Percentiles rank a stretch among this genome's conserved stretches.
These are phyloP conservation scores for Cladosporium austrohemisphaericum DNA, from an alignment of 2,329 filamentous ascomycete species.

Conservation along the genomic window DNA sequence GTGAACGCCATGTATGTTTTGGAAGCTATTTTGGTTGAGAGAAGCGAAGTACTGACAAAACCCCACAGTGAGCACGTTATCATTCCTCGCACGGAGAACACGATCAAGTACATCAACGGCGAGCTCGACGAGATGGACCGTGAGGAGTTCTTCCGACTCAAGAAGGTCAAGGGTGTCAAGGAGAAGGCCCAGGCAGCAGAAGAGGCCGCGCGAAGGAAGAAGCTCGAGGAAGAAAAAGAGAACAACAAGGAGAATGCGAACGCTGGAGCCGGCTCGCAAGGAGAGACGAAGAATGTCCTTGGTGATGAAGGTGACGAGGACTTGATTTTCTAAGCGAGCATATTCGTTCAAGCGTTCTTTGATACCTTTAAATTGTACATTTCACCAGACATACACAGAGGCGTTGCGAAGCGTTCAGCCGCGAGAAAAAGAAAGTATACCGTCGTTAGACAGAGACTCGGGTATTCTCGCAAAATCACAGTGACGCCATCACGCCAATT, in stretches of 20 bases:
- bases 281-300: conserved; percentile 30
- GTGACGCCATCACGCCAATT: neutral
- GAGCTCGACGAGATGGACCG: conserved; percentile 95
- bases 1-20: conserved; percentile 83
- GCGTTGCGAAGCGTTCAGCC: neutral
- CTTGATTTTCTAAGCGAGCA: conserved; percentile 28
- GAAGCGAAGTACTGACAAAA: conserved; percentile 20
- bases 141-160: conserved; percentile 96
- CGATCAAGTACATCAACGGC: conserved; percentile 99
- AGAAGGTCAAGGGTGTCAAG: conserved; percentile 80
- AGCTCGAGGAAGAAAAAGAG: conserved; percentile 20
- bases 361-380: conserved; percentile 1
- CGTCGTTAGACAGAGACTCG: neutral
- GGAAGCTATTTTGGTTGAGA: neutral
- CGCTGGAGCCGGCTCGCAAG: conserved; percentile 14
- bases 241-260: conserved; percentile 30
- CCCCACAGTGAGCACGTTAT: conserved; percentile 78
- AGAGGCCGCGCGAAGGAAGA: conserved; percentile 30
- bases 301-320: conserved; percentile 35
- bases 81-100: conserved; percentile 96
- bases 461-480: no score
- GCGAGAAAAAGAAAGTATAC: neutral
- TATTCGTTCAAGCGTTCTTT: conserved; percentile 7
- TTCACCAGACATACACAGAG: neutral
- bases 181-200: conserved; percentile 47